A percentile compares a stretch with the other conserved stretches of the same genome.
phyloP scores from a whole-genome alignment of 2,329 filamentous ascomycete genomes.

The Chrysoporthe puriensis region DNA sequence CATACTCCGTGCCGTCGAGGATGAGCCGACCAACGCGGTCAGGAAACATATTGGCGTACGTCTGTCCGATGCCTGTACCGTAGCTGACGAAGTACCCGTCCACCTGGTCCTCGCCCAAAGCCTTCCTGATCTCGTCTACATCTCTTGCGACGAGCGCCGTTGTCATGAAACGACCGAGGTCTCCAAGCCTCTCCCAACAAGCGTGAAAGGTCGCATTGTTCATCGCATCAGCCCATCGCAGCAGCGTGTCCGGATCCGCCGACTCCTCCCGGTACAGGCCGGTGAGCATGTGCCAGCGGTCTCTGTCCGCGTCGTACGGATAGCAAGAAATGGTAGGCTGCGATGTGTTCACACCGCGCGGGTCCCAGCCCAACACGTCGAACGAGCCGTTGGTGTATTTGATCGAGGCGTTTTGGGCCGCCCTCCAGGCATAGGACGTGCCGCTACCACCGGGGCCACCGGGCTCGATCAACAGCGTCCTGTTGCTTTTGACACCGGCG shows the following conservation, averaged over 20 bases:
- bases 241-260: conserved; percentile 41
- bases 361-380: conserved; percentile 58
- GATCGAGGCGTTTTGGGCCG: conserved; percentile 37
- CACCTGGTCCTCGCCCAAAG: conserved; percentile 49
- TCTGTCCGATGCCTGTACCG: conserved; percentile 56
- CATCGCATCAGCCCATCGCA: conserved; percentile 50
- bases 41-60: conserved; percentile 55
- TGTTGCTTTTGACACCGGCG: conserved; percentile 44
- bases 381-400: conserved; percentile 48
- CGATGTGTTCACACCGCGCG: conserved; percentile 55
- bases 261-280: conserved; percentile 45
- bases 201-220: conserved; percentile 49
- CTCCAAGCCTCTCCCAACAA: conserved; percentile 48
- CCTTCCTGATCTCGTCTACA: conserved; percentile 51
- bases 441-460: conserved; percentile 56
- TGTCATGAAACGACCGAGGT: conserved; percentile 50
- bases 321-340: conserved; percentile 51
- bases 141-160: conserved; percentile 54
- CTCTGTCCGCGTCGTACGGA: conserved; percentile 48
- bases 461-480: conserved; percentile 55
- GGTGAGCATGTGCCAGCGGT: conserved; percentile 49
- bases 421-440: conserved; percentile 45
- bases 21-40: conserved; percentile 51
- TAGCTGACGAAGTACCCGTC: conserved; percentile 56
- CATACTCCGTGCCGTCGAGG: conserved; percentile 53